Evolutionary conservation across 129 eudicot genomes (phyloP), one percentile per base, ranked within the genome.

Genomic region (Ambrosia trifida): DNA sequence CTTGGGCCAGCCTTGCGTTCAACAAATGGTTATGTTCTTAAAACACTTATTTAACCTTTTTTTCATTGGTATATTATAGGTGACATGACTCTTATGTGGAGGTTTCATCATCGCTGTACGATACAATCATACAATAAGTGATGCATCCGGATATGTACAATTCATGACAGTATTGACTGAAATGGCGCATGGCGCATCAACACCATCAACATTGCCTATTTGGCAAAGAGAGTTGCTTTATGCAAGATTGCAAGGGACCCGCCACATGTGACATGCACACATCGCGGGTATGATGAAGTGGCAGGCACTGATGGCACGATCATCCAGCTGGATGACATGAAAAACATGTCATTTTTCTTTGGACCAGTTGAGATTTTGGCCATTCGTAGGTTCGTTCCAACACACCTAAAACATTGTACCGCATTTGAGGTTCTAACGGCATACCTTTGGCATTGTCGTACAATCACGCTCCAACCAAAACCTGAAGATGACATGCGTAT

Each of bases 111-210:
- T 86, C 18, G 85, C 83, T 13, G 20, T 81, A 12, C 87, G 89
- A 53, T 69, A 83, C 9, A 89, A 86, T 58, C 96, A 89, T 79
- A 83, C 87, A 0, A 83, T 85, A 85, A 53, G 82, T 17, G 96
- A 88, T 18, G 91, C 78, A 5, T 9, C 53, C 0, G 96, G 96
- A 1, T 46, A 83, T 4, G 78, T 73, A 36, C 85, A 80, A 3
- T 86, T 89, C 79, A 63, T 83, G 84, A 56, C 76, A 0, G 87
- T 83, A 7, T 49, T 88, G 19, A 82, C 76, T 16, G 89, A 88
- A 56, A 44, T 85, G 16, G 89, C 96, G 2, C 77, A 81, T 13
- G 91, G 96, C 0, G 87, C 78, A 5, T 8, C 41, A 12, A 47
- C 69, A 11, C 96, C 85, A 0, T 85, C 89, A 1, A 50, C 76